These are phyloP conservation scores for Seiridium cupressi DNA, from an alignment of 2,329 filamentous ascomycete genomes.

Conservation along the genomic window DNA sequence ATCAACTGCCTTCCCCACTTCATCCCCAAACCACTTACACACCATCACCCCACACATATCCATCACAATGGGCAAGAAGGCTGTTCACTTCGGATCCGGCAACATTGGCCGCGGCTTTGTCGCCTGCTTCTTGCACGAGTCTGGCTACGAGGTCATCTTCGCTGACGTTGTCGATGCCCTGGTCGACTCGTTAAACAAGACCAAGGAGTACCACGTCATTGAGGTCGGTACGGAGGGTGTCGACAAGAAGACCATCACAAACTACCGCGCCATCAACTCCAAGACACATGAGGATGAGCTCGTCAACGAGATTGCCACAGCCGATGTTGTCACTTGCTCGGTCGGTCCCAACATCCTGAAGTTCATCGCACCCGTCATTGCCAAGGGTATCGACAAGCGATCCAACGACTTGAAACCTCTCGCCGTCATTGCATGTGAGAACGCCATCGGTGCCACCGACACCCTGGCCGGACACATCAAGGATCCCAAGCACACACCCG, in stretches of 20 bases:
- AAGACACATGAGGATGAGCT: constrained; percentile 79
- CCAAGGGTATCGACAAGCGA: constrained; percentile 85
- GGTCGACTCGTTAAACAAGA: constrained; percentile 75
- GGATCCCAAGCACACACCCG: constrained; percentile 67
- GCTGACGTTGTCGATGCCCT: constrained; percentile 87
- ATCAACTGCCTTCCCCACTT: background rate
- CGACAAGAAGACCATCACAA: constrained; percentile 78
- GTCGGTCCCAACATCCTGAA: constrained; percentile 95
- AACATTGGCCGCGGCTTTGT: constrained; percentile 87
- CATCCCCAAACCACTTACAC: background rate
- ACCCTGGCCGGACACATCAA: constrained; percentile 81
- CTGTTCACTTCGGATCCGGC: constrained; percentile 82
- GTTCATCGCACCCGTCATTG: constrained; percentile 94
- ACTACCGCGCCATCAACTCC: constrained; percentile 97
- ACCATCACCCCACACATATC: background rate
- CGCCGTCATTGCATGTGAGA: constrained; percentile 96
- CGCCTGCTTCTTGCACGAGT: constrained; percentile 89
- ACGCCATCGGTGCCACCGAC: constrained; percentile 92
- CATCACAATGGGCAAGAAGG: constrained; percentile 58
- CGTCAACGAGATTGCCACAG: constrained; percentile 79
- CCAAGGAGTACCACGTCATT: constrained; percentile 82
- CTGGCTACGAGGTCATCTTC: constrained; percentile 94
- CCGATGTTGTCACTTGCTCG: constrained; percentile 92
- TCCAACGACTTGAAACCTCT: constrained; percentile 64
- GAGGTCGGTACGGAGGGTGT: constrained; percentile 87